Base-by-base conservation (phyloP, 1,284 basidiomycete genomes). In the Malassezia vespertilionis region DNA sequence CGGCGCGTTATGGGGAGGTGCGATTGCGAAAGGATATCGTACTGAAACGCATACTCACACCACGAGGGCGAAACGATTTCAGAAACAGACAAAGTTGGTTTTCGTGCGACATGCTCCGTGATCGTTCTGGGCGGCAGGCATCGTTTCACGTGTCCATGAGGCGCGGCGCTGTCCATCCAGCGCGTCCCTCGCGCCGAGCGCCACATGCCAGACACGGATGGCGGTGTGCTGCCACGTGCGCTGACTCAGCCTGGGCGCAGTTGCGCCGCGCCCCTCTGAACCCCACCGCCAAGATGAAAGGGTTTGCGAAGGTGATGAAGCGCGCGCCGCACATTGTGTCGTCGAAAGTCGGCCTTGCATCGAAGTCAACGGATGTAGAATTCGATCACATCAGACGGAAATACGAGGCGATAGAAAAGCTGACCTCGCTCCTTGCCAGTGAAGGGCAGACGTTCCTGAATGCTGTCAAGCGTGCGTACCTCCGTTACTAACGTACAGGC, bases 391-490 rank as follows among this genome's bases (percentile, higher is more conserved):
- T 69, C 40, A 57, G 60, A n/a, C 50, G 61, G 27, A 57, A 83
- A 65, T 91, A 91, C 70, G 72, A 78, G 14, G 72, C 77, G 7
- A 76, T 91, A 58, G 88, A 96, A 72, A 74, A 79, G 46, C 82
- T 85, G 12, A 79, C 83, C 0, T 87, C 89, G 66, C 90, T 90
- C 74, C 76, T 97, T 52, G 72, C 87, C 58, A 95, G 95, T 74
- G 90, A 99, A 67, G 82, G 84, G 33, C 84, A 84, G 60, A 77
- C 81, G 5, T 96, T 89, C 73, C 80, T 80, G 8, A 88, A 96
- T 45, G 51, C 57, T 14, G 62, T 61, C 36, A 58, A 58, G 42
- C 58, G 53, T 54, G 35, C 9, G 54, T 53, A 7, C n/a, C 18
- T 18, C 15, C 24, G 3, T 8, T 17, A 38, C 31, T 37, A 30